Percentiles rank a stretch among this genome's conserved stretches.
These are phyloP conservation scores for Diaporthe sp. DNA, from an alignment of 2,329 filamentous ascomycete species.

Conservation along the genomic window DNA sequence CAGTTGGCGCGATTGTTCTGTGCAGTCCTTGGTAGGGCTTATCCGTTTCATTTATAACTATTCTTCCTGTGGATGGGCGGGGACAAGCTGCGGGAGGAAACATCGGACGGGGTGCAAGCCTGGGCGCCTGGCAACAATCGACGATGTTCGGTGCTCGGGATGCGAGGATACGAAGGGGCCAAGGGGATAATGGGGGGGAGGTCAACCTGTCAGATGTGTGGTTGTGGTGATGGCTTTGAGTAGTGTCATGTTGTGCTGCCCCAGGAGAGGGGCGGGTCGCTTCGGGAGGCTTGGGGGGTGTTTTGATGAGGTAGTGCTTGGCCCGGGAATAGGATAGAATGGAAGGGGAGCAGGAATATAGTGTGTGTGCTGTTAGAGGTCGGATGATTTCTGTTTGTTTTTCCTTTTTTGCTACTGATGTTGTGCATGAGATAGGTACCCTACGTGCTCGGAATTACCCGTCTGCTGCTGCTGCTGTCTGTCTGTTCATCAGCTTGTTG, in stretches of 20 bases:
- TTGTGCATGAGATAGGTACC: not conserved
- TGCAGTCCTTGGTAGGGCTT: not conserved
- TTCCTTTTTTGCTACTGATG: not conserved
- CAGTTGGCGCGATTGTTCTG: not conserved
- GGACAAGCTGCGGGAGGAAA: not conserved
- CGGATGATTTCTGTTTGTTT: no score
- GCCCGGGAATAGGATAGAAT: not conserved
- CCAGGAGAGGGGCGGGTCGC: not conserved
- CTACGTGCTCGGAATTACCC: not conserved
- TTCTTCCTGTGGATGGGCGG: not conserved
- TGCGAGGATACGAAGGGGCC: not conserved
- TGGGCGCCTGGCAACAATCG: not conserved
- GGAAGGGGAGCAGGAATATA: not conserved
- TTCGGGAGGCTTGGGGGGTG: not conserved
- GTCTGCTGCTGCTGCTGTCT: not conserved
- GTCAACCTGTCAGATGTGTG: slow-evolving; percentile 6
- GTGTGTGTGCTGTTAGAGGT: not conserved
- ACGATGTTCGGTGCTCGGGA: not conserved
- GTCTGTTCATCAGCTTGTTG: not conserved
- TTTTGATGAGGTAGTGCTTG: not conserved
- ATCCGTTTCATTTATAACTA: not conserved
- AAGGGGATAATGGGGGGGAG: not conserved
- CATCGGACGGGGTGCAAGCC: not conserved
- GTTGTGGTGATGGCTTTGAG: not conserved
- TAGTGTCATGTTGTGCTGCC: slow-evolving; percentile 10